Base-by-base conservation (phyloP, 1,284 basidiomycete species). In the Cystobasidium sp. region DNA sequence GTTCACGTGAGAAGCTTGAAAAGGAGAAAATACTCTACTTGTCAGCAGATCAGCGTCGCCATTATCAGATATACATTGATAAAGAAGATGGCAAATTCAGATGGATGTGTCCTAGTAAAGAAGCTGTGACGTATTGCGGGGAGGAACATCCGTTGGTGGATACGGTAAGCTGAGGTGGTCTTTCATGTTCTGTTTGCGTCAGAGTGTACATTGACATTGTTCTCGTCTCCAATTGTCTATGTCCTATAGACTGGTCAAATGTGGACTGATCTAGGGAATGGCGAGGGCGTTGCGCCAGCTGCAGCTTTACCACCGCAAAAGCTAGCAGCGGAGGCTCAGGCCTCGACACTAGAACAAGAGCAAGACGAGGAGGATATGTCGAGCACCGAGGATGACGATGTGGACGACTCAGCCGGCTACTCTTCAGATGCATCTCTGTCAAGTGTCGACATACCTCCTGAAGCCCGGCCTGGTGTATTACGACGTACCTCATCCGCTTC, bases 1-100 rank as follows among this genome's bases (percentile, higher is more conserved):
- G 90, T 77, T 85, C 90, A 0, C 83, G 91, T 31, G 86, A 89
- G 58, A 86, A 87, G 71, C 84, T 92, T 24, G 90, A 92, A 76
- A 87, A 85, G 78, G 90, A 92, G 83, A 78, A 81, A 9, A 84
- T 85, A 18, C 46, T 53, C 31, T 91, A 89, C 81, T 84, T 90
- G 1, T 88, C 87, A 2, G 85, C 86, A 1, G 88, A 90, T 77
- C 88, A 91, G 82, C 84, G 90, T 12, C 82, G 88, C 22, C 90
- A 91, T 79, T 92, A 92, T 79, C 84, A 91, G 3, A 87, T 89
- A 68, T 85, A 14, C 37, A 56, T 71, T n/a, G 69, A 85, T 49
- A 85, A 90, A 51, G 76, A 84, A 0, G 83, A 88, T 20, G 91
- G 91, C 0, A 86, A 85, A 75, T 84, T 92, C n/a, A 83, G 87